A percentile compares a stretch with the other conserved stretches of the same genome.
Evolutionary conservation across 1,284 basidiomycete species (phyloP).

Genomic region (Meripilus lineatus): DNA sequence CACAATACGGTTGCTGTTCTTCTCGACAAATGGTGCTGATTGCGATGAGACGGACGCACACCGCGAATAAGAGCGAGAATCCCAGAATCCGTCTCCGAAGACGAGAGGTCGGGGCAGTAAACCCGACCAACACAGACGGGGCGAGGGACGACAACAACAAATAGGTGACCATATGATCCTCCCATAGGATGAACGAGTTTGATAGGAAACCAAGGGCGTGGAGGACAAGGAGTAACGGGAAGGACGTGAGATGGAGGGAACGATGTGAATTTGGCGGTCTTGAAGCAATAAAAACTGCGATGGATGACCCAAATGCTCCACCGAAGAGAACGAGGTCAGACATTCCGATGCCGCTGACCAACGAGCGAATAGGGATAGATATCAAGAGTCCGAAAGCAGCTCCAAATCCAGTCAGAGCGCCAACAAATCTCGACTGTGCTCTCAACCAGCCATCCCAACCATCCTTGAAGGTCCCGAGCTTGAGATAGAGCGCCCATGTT

Average conservation of each 20-base stretch:
- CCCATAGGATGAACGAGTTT: conserved; percentile 96
- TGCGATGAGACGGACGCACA: conserved; percentile 72
- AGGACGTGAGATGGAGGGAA: conserved; percentile 23
- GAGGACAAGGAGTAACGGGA: conserved; percentile 51
- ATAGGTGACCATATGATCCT: conserved; percentile 81
- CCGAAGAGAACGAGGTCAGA: conserved; percentile 44
- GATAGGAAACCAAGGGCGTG: conserved; percentile 77
- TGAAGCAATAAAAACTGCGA: conserved; percentile 34
- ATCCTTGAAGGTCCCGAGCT: conserved; percentile 32
- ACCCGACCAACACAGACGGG: conserved; percentile 52
- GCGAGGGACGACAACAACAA: conserved; percentile 64
- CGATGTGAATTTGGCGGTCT: conserved; percentile 23
- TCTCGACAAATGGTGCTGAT: conserved; percentile 87
- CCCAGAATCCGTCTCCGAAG: conserved; percentile 75
- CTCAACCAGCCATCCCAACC: conserved; percentile 42
- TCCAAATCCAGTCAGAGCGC: conserved; percentile 33
- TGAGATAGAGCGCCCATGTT: conserved; percentile 43
- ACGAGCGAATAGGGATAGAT: conserved; percentile 28
- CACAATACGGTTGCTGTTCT: conserved; percentile 88
- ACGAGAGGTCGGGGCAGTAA: conserved; percentile 60
- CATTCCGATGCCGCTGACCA: conserved; percentile 39
- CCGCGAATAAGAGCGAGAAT: conserved; percentile 62
- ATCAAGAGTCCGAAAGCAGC: conserved; percentile 35
- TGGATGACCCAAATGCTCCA: conserved; percentile 33
- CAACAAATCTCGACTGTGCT: conserved; percentile 5